Base-by-base conservation (phyloP, 441 rosid species). In the Croton laevigatus region DNA sequence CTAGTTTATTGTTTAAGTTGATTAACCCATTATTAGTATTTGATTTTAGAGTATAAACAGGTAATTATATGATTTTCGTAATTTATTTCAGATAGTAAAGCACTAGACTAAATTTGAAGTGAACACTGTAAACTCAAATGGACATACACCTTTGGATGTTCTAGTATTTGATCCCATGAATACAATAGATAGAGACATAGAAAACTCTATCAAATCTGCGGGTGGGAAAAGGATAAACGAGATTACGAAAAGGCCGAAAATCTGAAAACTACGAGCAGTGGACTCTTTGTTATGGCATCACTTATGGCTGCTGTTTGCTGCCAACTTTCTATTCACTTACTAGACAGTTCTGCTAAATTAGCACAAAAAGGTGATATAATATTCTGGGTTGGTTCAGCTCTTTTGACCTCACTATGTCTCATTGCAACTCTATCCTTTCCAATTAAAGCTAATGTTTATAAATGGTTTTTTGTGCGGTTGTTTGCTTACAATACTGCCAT, bases 91-190 rank as follows among this genome's bases (percentile, higher is more conserved):
- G 48, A 44, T 44, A 44, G 12, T 44, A 44, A 10, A 44, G 13
- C 48, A 8, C 48, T 44, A 8, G 8, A 44, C 8, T 44, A 13
- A 44, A 1, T n/a, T 36, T 4, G 8, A 59, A 2, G 42, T 59
- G 38, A 17, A 59, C 10, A 27, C 37, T 5, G 37, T 23, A 23
- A 23, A 12, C 61, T 27, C 64, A 16, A 8, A 8, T 27, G 55
- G 65, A 3, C 32, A 36, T 46, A 69, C 72, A 1, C 62, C 65
- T 1, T n/a, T 68, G 23, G 63, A 68, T 42, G 37, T 42, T 68
- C 3, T 55, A 42, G 37, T 22, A 7, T 45, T 57, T 14, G 40
- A 19, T 68, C 40, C 58, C 22, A 5, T n/a, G 6, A 27, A 34
- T 32, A 17, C 5, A 0, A 6, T 0, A 46, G 69, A 65, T 49